phyloP scores from a whole-genome alignment of 371 early-diverging fungal species.

The Nematocida displodere region DNA sequence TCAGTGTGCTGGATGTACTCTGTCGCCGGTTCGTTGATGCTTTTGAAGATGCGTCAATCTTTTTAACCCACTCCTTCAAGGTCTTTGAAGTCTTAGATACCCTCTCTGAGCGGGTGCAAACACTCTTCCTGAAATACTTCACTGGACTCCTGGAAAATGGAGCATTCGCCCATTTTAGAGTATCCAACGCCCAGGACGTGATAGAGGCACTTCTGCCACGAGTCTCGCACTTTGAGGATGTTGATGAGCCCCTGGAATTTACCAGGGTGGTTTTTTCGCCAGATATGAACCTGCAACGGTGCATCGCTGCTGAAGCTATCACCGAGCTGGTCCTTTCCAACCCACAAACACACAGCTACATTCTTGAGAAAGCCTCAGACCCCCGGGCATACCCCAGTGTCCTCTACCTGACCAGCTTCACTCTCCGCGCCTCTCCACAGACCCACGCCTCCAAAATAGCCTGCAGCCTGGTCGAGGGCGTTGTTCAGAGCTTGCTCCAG shows the following conservation, averaged over 20 bases:
- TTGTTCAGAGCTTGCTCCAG: too few species aligned
- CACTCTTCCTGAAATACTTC: not conserved
- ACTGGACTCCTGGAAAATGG: not conserved
- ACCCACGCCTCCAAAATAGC: not conserved
- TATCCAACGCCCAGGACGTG: not conserved
- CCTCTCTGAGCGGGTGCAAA: not conserved
- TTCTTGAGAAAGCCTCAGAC: too few species aligned
- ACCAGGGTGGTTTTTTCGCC: not conserved
- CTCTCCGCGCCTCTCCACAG: not conserved
- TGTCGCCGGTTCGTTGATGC: conserved; percentile 2
- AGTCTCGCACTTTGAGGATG: not conserved
- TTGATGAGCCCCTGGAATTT: conserved; percentile 1
- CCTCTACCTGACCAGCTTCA: not conserved
- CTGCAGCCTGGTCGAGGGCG: not conserved
- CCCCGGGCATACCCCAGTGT: not conserved
- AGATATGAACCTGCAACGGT: not conserved
- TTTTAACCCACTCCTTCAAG: not conserved
- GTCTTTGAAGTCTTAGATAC: not conserved
- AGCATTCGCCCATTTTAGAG: not conserved
- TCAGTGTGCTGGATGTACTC: not conserved
- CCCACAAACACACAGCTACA: too few species aligned
- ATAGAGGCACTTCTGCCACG: not conserved
- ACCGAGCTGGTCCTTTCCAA: not conserved
- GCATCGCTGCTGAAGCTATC: not conserved
- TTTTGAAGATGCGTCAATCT: not conserved